phyloP scores from a whole-genome alignment of 495 filamentous ascomycete genomes.

The Xylaria scruposa region DNA sequence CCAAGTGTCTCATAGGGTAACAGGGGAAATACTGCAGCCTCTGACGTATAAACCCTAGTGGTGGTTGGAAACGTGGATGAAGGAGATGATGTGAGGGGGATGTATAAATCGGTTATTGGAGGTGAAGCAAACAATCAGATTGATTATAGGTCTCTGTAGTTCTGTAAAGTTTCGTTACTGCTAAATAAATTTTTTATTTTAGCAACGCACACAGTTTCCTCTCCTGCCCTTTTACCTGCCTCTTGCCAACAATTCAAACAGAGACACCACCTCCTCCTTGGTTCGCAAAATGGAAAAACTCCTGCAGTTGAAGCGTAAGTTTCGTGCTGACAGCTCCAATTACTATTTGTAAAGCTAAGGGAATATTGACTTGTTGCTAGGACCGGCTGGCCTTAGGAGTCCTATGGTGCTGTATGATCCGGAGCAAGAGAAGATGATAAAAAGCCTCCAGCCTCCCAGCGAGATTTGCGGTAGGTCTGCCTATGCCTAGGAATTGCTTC shows the following conservation, averaged over 20 bases:
- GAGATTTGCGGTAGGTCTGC: constrained; percentile 20
- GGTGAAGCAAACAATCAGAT: constrained; percentile 1
- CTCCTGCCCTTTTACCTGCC: neutral
- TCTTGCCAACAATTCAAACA: neutral
- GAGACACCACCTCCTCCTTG: neutral
- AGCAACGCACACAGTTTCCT: neutral
- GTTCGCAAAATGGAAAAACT: neutral
- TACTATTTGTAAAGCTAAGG: neutral
- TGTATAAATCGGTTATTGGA: neutral
- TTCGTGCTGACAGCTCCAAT: no score
- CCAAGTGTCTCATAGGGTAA: constrained; percentile 15
- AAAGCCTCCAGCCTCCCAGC: neutral
- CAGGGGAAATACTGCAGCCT: constrained; percentile 18
- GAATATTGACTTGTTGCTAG: neutral
- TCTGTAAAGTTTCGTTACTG: neutral
- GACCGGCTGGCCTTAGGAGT: neutral
- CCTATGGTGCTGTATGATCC: neutral
- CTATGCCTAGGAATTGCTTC: neutral
- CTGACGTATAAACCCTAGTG: constrained; percentile 11
- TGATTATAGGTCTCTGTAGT: neutral
- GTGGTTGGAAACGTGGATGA: neutral
- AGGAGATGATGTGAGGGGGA: neutral
- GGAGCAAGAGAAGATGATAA: neutral
- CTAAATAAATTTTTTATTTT: neutral
- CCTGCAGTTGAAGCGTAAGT: constrained; percentile 10